phyloP scores from a whole-genome alignment of 1,139 yeast species.

The Lodderomyces orthopsilosis region DNA sequence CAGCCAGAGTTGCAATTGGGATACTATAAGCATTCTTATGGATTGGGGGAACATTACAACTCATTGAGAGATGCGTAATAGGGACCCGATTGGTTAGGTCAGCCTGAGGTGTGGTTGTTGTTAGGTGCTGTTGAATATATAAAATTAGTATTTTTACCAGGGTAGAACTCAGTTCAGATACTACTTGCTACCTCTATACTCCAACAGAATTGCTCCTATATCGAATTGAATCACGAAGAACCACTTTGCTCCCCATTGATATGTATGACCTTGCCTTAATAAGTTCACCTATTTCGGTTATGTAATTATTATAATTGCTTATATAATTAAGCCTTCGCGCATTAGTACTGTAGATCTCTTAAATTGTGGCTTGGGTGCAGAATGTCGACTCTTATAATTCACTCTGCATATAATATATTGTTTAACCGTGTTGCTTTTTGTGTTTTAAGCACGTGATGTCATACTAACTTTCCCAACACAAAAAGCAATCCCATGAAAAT shows the following conservation, averaged over 20 bases:
- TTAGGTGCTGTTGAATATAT: too few species aligned
- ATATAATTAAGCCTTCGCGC: not conserved
- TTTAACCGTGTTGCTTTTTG: not conserved
- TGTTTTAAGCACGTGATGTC: not conserved
- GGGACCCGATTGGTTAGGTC: too few species aligned
- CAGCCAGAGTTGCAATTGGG: slow-evolving; percentile 64
- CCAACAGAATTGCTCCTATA: too few species aligned
- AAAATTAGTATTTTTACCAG: too few species aligned
- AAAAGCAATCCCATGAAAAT: too few species aligned
- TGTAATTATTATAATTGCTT: not conserved
- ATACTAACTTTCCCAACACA: too few species aligned
- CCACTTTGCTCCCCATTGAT: too few species aligned
- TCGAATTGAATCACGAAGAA: too few species aligned
- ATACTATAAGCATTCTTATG: slow-evolving; percentile 80
- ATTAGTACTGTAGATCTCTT: slow-evolving; percentile 4
- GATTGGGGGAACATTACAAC: slow-evolving; percentile 94
- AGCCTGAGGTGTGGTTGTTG: too few species aligned
- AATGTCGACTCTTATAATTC: not conserved
- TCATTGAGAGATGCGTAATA: slow-evolving; percentile 58
- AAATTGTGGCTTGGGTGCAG: slow-evolving; percentile 1
- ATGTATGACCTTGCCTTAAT: too few species aligned
- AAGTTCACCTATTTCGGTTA: not conserved
- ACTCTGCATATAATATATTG: not conserved
- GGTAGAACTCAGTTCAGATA: too few species aligned
- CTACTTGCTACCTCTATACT: too few species aligned